Evolutionary conservation across 202 grass and related monocot genomes (phyloP).

Genomic region (Cymbopogon flexuosus): DNA sequence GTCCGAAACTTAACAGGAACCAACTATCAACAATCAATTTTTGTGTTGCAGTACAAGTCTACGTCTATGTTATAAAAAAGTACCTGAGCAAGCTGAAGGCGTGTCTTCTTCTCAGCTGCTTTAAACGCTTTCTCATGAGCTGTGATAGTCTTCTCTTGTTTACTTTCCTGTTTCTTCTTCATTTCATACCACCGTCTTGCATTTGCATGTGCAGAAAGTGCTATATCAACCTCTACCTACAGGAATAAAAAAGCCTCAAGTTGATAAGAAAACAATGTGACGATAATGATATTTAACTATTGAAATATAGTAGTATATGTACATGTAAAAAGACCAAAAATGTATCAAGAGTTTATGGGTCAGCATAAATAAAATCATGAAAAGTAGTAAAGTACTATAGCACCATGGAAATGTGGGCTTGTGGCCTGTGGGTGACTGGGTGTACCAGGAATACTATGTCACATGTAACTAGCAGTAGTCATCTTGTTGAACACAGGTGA

Average conservation of each 20-base stretch:
- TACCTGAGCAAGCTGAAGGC: conserved; percentile 93
- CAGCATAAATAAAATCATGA: conserved; percentile 7
- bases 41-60: background rate
- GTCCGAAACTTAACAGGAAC: background rate
- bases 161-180: conserved; percentile 96
- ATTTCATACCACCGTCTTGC: conserved; percentile 89
- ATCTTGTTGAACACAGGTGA: background rate
- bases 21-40: background rate
- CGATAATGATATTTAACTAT: too few relatives aligned
- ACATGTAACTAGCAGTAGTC: background rate
- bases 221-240: conserved; percentile 94
- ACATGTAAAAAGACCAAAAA: conserved; percentile 25
- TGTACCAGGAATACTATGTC: background rate
- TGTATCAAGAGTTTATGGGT: conserved; percentile 6
- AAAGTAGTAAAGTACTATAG: background rate
- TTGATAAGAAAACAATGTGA: background rate
- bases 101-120: conserved; percentile 98
- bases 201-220: conserved; percentile 97
- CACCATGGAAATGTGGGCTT: background rate
- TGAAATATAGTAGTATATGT: too few relatives aligned
- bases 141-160: conserved; percentile 91
- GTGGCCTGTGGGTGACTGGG: background rate
- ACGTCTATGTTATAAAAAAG: background rate
- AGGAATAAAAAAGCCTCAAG: conserved; percentile 14
- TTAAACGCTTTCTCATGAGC: conserved; percentile 97